phyloP scores from a whole-genome alignment of 129 eudicot species.

The Calendula officinalis region DNA sequence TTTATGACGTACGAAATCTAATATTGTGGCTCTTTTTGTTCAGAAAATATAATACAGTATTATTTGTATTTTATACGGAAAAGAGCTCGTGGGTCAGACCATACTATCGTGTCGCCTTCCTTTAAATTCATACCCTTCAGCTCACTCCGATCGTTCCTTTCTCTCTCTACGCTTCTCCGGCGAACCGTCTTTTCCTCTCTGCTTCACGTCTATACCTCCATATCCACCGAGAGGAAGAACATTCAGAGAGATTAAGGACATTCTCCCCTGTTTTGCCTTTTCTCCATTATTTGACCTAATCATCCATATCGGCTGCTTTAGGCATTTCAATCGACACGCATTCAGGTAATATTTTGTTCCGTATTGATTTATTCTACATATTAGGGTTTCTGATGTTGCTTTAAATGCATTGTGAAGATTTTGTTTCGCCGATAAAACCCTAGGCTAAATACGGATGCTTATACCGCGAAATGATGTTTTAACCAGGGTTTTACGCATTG shows the following conservation, averaged over 20 bases:
- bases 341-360: slow-evolving; percentile 12
- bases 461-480: slow-evolving; percentile 13
- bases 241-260: slow-evolving; percentile 13
- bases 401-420: slow-evolving; percentile 9
- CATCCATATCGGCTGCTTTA: slow-evolving; percentile 11
- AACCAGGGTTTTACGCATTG: slow-evolving; percentile 22
- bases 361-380: neutral
- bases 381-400: slow-evolving; percentile 7
- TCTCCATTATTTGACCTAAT: slow-evolving; percentile 19
- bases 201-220: slow-evolving; percentile 17
- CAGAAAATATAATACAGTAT: too few relatives aligned
- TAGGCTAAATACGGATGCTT: slow-evolving; percentile 2
- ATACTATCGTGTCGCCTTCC: neutral
- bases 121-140: neutral
- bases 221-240: slow-evolving; percentile 15
- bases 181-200: slow-evolving; percentile 32
- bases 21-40: too few relatives aligned
- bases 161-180: slow-evolving; percentile 30
- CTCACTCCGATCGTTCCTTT: slow-evolving; percentile 13
- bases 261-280: slow-evolving; percentile 12
- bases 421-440: slow-evolving; percentile 20
- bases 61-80: neutral
- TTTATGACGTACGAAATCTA: too few relatives aligned
- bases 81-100: neutral
- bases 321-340: slow-evolving; percentile 15